Percentiles rank a stretch among this genome's conserved stretches.
Evolutionary conservation across 2,329 filamentous ascomycete genomes (phyloP).

Genomic region (Pseudofabraea citricarpa): DNA sequence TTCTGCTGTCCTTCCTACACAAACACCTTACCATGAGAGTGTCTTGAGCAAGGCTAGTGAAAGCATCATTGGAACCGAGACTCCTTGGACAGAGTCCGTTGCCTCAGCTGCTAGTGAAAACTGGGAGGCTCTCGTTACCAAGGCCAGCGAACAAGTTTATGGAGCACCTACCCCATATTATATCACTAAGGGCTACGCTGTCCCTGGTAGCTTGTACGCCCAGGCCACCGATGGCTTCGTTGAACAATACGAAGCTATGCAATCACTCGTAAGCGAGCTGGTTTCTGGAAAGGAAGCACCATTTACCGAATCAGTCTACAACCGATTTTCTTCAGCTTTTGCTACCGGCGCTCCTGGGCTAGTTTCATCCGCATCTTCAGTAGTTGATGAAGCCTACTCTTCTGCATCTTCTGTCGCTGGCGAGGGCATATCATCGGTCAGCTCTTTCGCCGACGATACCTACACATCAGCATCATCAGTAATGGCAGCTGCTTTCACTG

Average conservation of each 20-base stretch:
- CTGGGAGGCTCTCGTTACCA: conserved; percentile 27
- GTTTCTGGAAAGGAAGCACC: conserved; percentile 72
- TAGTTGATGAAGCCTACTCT: conserved; percentile 41
- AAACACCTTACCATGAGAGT: conserved; percentile 40
- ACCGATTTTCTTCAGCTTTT: conserved; percentile 66
- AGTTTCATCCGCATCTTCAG: conserved; percentile 45
- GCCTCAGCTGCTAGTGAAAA: conserved; percentile 32
- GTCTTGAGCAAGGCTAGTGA: conserved; percentile 19
- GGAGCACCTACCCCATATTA: conserved; percentile 27
- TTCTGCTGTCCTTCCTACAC: conserved; percentile 59
- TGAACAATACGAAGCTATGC: conserved; percentile 65
- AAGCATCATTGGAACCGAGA: conserved; percentile 19
- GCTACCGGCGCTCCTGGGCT: conserved; percentile 50
- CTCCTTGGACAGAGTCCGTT: conserved; percentile 15
- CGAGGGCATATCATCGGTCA: conserved; percentile 36
- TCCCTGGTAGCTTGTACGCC: conserved; percentile 24
- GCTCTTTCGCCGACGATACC: conserved; percentile 44
- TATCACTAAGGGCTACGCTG: conserved; percentile 22
- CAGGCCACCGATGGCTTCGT: conserved; percentile 57
- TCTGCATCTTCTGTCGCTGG: conserved; percentile 39
- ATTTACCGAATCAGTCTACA: conserved; percentile 77
- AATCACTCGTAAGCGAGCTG: conserved; percentile 70
- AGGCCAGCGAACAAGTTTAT: conserved; percentile 27
- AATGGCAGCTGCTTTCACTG: conserved; percentile 46
- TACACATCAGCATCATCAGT: conserved; percentile 39